Base-by-base conservation (phyloP, 768 basidiomycete species). In the Mycena polygramma region DNA sequence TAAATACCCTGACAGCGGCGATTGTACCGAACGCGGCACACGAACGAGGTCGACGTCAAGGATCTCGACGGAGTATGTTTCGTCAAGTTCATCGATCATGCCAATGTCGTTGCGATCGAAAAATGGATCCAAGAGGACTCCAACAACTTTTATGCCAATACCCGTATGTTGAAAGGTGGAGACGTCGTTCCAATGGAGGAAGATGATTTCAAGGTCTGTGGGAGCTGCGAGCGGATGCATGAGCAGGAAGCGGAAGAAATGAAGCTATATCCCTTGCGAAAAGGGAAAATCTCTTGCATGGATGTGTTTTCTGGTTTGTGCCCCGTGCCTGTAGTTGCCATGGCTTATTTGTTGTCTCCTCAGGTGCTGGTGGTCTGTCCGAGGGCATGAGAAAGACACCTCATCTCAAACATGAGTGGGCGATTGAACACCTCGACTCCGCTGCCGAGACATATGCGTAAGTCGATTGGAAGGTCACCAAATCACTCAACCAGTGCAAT, bases 361-460 rank as follows among this genome's bases (percentile, higher is more conserved):
- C 68, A 69, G 68, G 87, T 66, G 87, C 87, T 15, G 87, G 87
- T 51, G 87, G 87, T 7, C 79, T 88, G 9, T 84, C 85, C 22
- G 81, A 82, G 26, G 87, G 88, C 6, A 73, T 88, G 24, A 78
- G 82, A 57, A 71, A 79, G 67, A 80, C 84, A 81, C 82, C 7
- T 82, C 81, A 71, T 77, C 87, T 17, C 74, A 86, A 26, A 86
- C 85, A 4, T 30, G 79, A 77, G 61, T 88, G 88, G 83, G 87
- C 87, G 3, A 78, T 88, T 6, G 87, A 88, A 71, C 81, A 82
- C 62, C 81, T 81, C 0, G 78, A 83, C 5, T 79, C 83, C 63
- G 86, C 87, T n/a, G 84, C 84, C 13, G 73, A 71, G 59, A 86
- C 87, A 1, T 86, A 83, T 57, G 65, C 75, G 87, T 88, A 66